These are phyloP conservation scores for Diatrype stigma DNA, from an alignment of 2,329 filamentous ascomycete species.

Conservation along the genomic window DNA sequence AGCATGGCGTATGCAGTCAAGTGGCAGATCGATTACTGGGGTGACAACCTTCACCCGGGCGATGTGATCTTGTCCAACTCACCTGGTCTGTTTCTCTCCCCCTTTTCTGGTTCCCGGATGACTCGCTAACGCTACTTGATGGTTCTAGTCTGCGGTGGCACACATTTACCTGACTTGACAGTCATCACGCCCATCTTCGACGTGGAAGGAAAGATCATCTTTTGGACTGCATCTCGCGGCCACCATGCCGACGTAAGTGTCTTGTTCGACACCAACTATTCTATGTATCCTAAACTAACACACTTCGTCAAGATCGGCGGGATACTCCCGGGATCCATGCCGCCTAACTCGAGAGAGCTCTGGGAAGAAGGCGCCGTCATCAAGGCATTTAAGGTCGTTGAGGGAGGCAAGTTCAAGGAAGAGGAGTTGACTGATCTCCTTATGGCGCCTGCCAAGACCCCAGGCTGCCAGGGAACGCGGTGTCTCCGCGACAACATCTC, in stretches of 20 bases:
- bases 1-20: slow-evolving; percentile 9
- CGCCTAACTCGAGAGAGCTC: slow-evolving; percentile 64
- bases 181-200: slow-evolving; percentile 16
- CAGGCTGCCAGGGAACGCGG: slow-evolving; percentile 73
- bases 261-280: neutral
- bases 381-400: slow-evolving; percentile 67
- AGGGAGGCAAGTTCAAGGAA: slow-evolving; percentile 74
- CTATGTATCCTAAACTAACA: neutral
- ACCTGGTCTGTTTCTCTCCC: neutral
- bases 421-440: slow-evolving; percentile 69
- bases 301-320: neutral
- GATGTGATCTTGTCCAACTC: slow-evolving; percentile 8
- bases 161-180: slow-evolving; percentile 6
- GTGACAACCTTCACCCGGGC: slow-evolving; percentile 3
- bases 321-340: slow-evolving; percentile 63
- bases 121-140: neutral
- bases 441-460: slow-evolving; percentile 67
- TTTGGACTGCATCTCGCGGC: slow-evolving; percentile 12
- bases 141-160: slow-evolving; percentile 1
- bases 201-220: slow-evolving; percentile 7
- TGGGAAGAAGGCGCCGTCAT: slow-evolving; percentile 63
- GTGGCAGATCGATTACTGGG: slow-evolving; percentile 8
- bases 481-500: slow-evolving; percentile 81
- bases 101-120: neutral
- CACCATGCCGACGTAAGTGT: slow-evolving; percentile 6